A percentile compares a stretch with the other conserved stretches of the same genome.
These are phyloP conservation scores for Volutella citrinella DNA, from an alignment of 2,329 filamentous ascomycete species.

Conservation along the genomic window DNA sequence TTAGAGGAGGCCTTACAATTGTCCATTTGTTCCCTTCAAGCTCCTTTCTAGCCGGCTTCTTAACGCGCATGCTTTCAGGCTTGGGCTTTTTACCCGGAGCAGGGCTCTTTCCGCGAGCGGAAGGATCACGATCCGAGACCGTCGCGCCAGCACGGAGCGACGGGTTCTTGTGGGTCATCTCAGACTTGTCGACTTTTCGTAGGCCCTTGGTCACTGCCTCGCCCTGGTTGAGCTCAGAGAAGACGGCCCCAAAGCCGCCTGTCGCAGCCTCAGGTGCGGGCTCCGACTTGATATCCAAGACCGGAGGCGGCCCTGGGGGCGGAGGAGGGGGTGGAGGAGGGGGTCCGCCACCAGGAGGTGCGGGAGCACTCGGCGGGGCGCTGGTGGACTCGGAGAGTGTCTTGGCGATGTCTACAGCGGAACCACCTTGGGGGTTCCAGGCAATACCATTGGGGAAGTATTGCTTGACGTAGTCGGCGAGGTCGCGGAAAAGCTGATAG, in stretches of 20 bases:
- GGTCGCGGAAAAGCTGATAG: constrained; percentile 82
- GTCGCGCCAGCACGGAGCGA: constrained; percentile 70
- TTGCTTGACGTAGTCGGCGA: constrained; percentile 80
- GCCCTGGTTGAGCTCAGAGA: constrained; percentile 87
- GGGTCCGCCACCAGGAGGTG: constrained; percentile 52
- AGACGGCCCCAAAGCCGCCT: constrained; percentile 79
- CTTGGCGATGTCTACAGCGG: constrained; percentile 64
- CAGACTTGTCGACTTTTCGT: constrained; percentile 87
- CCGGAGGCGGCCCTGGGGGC: constrained; percentile 67
- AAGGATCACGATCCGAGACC: constrained; percentile 58
- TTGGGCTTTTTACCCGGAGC: constrained; percentile 85
- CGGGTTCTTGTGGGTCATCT: constrained; percentile 99
- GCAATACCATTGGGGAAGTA: constrained; percentile 75
- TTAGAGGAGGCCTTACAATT: constrained; percentile 56
- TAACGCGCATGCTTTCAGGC: constrained; percentile 78
- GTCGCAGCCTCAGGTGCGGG: constrained; percentile 30
- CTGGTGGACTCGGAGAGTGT: constrained; percentile 41
- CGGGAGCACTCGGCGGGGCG: constrained; percentile 40
- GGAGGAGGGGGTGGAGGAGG: constrained; percentile 53
- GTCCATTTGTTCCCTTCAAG: constrained; percentile 92
- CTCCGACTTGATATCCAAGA: constrained; percentile 56
- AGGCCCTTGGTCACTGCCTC: constrained; percentile 83
- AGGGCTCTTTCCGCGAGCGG: constrained; percentile 72
- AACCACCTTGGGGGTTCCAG: constrained; percentile 79
- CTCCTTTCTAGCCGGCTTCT: constrained; percentile 77